These are phyloP conservation scores for Botrytis squamosa DNA, from an alignment of 2,329 filamentous ascomycete species.

Conservation along the genomic window DNA sequence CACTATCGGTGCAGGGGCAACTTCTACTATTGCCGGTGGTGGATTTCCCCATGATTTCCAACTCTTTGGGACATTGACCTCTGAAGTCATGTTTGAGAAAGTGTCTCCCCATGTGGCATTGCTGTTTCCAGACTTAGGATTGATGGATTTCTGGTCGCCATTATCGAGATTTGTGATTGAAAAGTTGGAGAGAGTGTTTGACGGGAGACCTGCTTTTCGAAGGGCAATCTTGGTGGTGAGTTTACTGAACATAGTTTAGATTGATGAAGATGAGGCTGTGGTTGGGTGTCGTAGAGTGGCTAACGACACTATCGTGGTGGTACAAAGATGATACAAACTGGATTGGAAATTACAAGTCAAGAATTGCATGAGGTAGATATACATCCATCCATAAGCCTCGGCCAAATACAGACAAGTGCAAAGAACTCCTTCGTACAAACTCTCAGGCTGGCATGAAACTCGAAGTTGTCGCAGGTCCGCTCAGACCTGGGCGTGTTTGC, in stretches of 20 bases:
- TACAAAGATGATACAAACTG: background rate
- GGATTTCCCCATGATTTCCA: conserved; percentile 37
- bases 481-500: conserved; percentile 7
- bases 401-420: background rate
- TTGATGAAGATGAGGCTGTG: background rate
- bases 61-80: conserved; percentile 31
- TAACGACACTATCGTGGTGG: background rate
- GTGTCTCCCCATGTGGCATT: conserved; percentile 33
- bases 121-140: conserved; percentile 23
- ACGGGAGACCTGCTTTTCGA: conserved; percentile 37
- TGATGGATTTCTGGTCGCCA: conserved; percentile 23
- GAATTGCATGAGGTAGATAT: background rate
- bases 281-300: background rate
- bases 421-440: background rate
- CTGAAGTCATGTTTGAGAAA: conserved; percentile 31
- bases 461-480: conserved; percentile 14
- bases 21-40: conserved; percentile 32
- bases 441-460: conserved; percentile 17
- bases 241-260: conserved; percentile 35
- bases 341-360: background rate
- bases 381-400: background rate
- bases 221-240: conserved; percentile 38
- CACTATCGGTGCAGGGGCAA: conserved; percentile 30
- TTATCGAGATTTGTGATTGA: conserved; percentile 19
- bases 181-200: conserved; percentile 29